Evolutionary conservation across 768 basidiomycete genomes (phyloP), one percentile per base, ranked within the genome.

Genomic region (Rhodotorula diobovata): DNA sequence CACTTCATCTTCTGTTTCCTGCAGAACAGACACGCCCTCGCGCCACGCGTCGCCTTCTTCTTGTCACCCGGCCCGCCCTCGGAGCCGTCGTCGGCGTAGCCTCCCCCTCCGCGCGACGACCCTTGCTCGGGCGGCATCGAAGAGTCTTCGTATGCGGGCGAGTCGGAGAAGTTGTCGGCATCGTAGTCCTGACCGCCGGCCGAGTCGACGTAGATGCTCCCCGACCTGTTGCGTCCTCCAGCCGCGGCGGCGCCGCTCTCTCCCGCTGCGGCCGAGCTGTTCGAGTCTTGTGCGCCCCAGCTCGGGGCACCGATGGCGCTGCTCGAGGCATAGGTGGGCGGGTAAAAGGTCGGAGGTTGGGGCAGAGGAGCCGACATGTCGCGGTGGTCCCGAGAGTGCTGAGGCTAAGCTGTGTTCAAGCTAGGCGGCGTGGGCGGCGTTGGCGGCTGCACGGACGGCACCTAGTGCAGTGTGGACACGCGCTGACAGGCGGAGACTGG

Each of bases 11-110:
- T 92, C 91, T 39, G 41, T 18, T 21, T 20, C n/a, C 93, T 82
- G 93, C 93, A 95, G 20, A 93, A 90, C 0, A 90, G 92, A 73
- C 93, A 96, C 0, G 93, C 93, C 57, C 93, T 93, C 77, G 71
- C 73, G 18, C 77, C 77, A 20, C 77, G 57, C 58, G 75, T 78
- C 28, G 55, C 64, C 65, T 78, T 78, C 65, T 76, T 72, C 71
- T 78, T 78, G 37, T 63, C 66, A 6, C 54, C 63, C 23, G 37
- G 28, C 41, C 11, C 34, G 60, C 71, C 39, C 4, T 32, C 30
- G n/a, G 14, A n/a, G n/a, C 30, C 28, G 28, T 3, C 54, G 54
- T 25, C 16, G 50, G 28, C 50, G 50, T 30, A 8, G 8, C 28
- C 51, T n/a, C 28, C 28, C n/a, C 18, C 54, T 32, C 11, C 16